Evolutionary conservation across 192 early-diverging fungal genomes (phyloP).

Genomic region (Coemansia sp.): DNA sequence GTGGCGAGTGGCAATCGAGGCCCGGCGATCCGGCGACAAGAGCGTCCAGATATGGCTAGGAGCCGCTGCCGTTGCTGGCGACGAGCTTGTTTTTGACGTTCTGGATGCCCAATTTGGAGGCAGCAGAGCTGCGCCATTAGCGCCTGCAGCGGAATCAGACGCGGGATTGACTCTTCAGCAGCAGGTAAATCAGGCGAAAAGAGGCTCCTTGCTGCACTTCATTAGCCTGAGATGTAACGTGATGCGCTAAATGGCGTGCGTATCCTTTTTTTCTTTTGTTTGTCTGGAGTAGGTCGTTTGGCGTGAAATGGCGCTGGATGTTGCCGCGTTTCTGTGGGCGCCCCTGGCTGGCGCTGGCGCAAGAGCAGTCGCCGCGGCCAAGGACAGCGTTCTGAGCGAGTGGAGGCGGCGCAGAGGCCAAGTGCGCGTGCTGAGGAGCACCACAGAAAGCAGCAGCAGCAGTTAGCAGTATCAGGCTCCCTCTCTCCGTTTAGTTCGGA

Average conservation of each 20-base stretch:
- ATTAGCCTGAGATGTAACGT: background rate
- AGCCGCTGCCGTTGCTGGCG: slow-evolving; percentile 13
- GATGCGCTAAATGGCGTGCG: slow-evolving; percentile 4
- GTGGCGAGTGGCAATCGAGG: slow-evolving; percentile 8
- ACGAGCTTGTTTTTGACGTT: slow-evolving; percentile 13
- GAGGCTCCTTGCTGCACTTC: background rate
- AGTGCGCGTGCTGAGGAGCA: background rate
- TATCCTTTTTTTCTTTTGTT: background rate
- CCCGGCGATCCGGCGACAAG: background rate
- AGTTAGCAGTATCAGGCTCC: background rate
- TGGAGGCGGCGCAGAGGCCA: slow-evolving; percentile 16
- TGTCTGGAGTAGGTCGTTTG: slow-evolving; percentile 10
- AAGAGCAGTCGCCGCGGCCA: slow-evolving; percentile 12
- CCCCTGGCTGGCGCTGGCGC: slow-evolving; percentile 17
- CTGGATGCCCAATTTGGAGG: slow-evolving; percentile 22
- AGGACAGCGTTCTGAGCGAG: slow-evolving; percentile 24
- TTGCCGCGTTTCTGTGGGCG: slow-evolving; percentile 39
- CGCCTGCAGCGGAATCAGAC: background rate
- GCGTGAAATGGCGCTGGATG: slow-evolving; percentile 44
- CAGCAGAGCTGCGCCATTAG: background rate
- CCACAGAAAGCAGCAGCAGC: background rate
- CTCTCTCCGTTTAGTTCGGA: background rate
- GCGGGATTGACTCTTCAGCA: slow-evolving; percentile 16
- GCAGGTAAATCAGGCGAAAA: slow-evolving; percentile 1
- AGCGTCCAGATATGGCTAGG: slow-evolving; percentile 23